These are phyloP conservation scores for Glycine soja DNA, from an alignment of 306 rosid species.

Conservation along the genomic window DNA sequence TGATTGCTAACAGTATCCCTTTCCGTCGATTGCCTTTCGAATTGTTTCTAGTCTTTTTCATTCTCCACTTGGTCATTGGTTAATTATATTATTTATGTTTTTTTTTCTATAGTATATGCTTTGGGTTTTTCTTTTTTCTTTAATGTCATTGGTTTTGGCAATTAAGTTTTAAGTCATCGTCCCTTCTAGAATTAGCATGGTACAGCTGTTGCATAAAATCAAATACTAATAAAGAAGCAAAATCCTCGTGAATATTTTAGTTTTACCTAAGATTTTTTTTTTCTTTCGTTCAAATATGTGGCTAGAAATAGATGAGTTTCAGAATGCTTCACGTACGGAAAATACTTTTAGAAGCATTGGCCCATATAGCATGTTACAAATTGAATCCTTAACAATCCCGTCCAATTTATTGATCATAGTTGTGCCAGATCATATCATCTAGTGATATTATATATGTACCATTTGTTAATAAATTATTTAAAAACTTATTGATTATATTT, in stretches of 20 bases:
- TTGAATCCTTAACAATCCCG: background rate
- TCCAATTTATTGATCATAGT: background rate
- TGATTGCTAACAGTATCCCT: background rate
- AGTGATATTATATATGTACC: background rate
- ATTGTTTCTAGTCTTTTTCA: background rate
- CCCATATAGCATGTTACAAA: background rate
- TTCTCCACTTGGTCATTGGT: background rate
- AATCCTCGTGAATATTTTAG: slow-evolving; percentile 9
- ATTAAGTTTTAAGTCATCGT: background rate
- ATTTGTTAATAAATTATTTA: background rate
- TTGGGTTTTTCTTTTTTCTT: background rate
- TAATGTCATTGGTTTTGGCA: background rate
- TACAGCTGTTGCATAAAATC: slow-evolving; percentile 21
- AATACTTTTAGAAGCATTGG: background rate
- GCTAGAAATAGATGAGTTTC: slow-evolving; percentile 6
- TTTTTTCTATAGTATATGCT: too few relatives aligned
- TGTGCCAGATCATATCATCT: background rate
- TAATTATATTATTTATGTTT: background rate
- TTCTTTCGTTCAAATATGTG: background rate
- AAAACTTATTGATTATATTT: background rate
- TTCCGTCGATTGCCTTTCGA: background rate
- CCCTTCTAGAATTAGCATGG: slow-evolving; percentile 17
- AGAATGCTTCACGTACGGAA: slow-evolving; percentile 8
- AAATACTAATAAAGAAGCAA: background rate
- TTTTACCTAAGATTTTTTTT: background rate